Evolutionary conservation across 176 grass and related monocot species (phyloP), one percentile per base, ranked within the genome.

Genomic region (Aegilops speltoides): DNA sequence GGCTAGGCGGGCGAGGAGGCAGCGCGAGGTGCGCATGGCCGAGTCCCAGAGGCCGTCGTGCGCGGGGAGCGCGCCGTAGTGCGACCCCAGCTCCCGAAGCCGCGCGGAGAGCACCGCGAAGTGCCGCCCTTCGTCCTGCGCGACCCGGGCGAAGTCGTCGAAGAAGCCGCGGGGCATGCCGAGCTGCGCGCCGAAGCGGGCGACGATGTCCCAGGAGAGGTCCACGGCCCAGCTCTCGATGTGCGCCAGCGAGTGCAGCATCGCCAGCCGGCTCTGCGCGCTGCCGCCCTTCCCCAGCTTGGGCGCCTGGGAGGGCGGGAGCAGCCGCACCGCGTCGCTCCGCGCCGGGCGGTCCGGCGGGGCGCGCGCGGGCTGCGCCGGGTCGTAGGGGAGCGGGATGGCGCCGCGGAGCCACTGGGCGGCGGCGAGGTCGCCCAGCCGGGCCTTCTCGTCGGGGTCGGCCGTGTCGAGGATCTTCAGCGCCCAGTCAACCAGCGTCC

Each of bases 181-280:
- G 69, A 88, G 86, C 64, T 8, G 63, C 19, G 82, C 88, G 36
- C 95, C 93, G 67, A 95, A 95, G 19, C 95, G 91, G 59, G 95
- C 93, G 78, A 98, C 81, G 81, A 98, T 93, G 89, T 98, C 95
- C 89, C 93, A 97, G 8, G 95, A 95, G 71, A 97, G 89, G 85
- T 95, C 93, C n/a, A 97, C 94, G 79, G 93, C 95, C 95, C 95
- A 97, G 91, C 95, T 95, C 91, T 97, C 93, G 57, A 85, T 95
- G 90, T 97, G 95, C 82, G 86, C 95, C 37, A 97, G 95, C 61
- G 93, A 91, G 82, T 97, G 95, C 19, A 97, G 79, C 83, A 97
- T 91, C 60, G 95, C 93, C 43, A 91, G 82, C 71, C 93, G 87
- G 77, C 93, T 97, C 76, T 91, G 95, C 76, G 90, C 85, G 85